These are phyloP conservation scores for Candida ovalis DNA, from an alignment of 805 yeast genomes.

Conservation along the genomic window DNA sequence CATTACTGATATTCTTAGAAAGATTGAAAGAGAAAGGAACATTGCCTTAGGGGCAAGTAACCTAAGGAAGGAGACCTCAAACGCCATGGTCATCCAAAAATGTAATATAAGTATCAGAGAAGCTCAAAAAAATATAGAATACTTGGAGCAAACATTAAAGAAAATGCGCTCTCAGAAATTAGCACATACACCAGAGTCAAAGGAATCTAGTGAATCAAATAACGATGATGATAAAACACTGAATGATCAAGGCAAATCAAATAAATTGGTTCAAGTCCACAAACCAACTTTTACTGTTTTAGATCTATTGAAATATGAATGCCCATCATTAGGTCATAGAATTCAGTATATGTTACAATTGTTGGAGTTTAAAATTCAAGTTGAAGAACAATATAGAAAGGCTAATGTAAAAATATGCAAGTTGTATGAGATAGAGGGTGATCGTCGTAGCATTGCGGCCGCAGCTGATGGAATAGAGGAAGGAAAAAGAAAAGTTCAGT, in stretches of 20 bases:
- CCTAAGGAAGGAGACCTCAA: constrained; percentile 72
- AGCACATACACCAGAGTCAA: background rate
- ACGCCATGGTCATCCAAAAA: constrained; percentile 79
- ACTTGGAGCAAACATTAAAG: constrained; percentile 71
- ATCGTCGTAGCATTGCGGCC: constrained; percentile 74
- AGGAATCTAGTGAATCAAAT: constrained; percentile 1
- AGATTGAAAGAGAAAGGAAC: constrained; percentile 84
- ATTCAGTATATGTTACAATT: constrained; percentile 95
- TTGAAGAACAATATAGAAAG: constrained; percentile 87
- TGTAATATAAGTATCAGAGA: constrained; percentile 90
- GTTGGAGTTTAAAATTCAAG: constrained; percentile 87
- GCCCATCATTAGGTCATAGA: constrained; percentile 91
- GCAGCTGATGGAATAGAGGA: constrained; percentile 87
- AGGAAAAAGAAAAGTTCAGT: constrained; percentile 77
- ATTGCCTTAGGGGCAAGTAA: constrained; percentile 85
- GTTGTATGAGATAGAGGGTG: constrained; percentile 88
- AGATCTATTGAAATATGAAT: constrained; percentile 86
- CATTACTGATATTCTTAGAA: constrained; percentile 67
- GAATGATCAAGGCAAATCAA: constrained; percentile 9
- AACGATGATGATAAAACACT: background rate
- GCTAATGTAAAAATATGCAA: constrained; percentile 88
- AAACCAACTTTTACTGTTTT: constrained; percentile 57
- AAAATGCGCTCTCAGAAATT: constrained; percentile 45
- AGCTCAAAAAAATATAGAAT: constrained; percentile 86
- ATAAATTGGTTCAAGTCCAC: constrained; percentile 10